Evolutionary conservation across 129 eudicot species (phyloP).

Genomic region (Artemisia argyi): DNA sequence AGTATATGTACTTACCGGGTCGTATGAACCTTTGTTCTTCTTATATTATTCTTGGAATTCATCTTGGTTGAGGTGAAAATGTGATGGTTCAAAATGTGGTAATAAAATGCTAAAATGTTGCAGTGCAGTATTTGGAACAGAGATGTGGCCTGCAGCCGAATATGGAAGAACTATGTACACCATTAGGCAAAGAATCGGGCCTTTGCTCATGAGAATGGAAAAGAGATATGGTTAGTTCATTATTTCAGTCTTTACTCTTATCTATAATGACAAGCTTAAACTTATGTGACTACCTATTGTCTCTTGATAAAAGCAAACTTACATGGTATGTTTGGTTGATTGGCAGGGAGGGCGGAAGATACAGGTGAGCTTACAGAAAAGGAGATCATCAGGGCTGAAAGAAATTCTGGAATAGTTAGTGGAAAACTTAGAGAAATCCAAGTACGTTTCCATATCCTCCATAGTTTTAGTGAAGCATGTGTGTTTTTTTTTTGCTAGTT

Average conservation of each 20-base stretch:
- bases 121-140: conserved; percentile 55
- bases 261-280: conserved; percentile 8
- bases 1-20: too few relatives aligned
- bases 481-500: background rate
- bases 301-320: background rate
- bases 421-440: conserved; percentile 86
- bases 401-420: conserved; percentile 85
- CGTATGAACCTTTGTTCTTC: too few relatives aligned
- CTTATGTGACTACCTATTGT: background rate
- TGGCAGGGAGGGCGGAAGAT: conserved; percentile 67
- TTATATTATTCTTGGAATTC: too few relatives aligned
- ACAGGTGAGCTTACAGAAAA: conserved; percentile 71
- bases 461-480: background rate
- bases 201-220: conserved; percentile 89
- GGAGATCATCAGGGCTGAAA: conserved; percentile 91
- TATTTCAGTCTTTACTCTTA: conserved; percentile 1
- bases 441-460: conserved; percentile 45
- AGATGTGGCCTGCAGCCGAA: conserved; percentile 99
- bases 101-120: conserved; percentile 36
- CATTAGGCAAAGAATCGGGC: conserved; percentile 89
- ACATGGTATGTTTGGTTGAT: conserved; percentile 9
- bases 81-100: conserved; percentile 23
- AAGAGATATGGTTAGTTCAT: conserved; percentile 67
- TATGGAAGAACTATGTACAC: conserved; percentile 99
- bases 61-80: too few relatives aligned